These are phyloP conservation scores for Telfairia occidentalis DNA, from an alignment of 331 rosid genomes.

Conservation along the genomic window DNA sequence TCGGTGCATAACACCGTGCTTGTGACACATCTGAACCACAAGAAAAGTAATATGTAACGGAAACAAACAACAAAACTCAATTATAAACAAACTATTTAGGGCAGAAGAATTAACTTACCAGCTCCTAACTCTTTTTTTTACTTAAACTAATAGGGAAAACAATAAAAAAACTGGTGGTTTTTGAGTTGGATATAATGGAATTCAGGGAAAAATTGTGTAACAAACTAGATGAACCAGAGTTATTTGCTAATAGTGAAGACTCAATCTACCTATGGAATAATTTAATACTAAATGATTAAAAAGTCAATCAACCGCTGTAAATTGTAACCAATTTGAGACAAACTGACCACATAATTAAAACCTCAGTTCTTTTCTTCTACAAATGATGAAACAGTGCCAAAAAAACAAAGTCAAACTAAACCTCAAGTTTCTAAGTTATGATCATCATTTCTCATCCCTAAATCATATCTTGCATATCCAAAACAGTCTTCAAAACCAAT, in stretches of 20 bases:
- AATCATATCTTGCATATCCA: background rate
- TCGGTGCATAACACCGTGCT: conserved; percentile 88
- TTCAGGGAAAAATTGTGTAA: background rate
- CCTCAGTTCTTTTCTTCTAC: background rate
- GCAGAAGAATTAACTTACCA: background rate
- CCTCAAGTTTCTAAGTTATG: background rate
- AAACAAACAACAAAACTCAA: background rate
- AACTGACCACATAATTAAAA: background rate
- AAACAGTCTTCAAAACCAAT: background rate
- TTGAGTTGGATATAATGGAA: background rate
- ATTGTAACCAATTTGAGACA: background rate
- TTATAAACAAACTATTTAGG: background rate
- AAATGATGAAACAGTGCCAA: background rate
- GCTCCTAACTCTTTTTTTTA: background rate
- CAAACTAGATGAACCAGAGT: background rate
- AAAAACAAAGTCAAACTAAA: background rate
- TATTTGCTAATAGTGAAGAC: background rate
- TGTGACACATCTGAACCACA: conserved; percentile 71
- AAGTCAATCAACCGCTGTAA: background rate
- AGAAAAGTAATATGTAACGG: background rate
- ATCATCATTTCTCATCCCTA: background rate
- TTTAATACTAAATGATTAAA: too few relatives aligned
- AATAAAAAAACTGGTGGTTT: background rate
- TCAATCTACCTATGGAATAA: background rate
- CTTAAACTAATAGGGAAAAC: background rate